Base-by-base conservation (phyloP, 306 rosid species). In the Acacia crassicarpa region DNA sequence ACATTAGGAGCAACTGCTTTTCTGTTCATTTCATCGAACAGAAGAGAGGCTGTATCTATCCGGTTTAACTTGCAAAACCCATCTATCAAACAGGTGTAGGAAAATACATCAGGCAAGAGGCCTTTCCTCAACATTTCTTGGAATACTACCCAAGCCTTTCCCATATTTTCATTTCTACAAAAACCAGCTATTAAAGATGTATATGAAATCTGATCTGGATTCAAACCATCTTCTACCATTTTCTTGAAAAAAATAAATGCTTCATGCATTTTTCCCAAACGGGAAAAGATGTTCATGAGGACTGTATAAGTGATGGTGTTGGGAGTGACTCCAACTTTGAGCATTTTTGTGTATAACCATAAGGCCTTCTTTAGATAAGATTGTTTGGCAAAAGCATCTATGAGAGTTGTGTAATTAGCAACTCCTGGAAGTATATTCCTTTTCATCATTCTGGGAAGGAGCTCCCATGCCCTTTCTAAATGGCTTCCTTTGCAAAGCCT, bases 381-480 rank as follows among this genome's bases (percentile, higher is more conserved):
- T 76, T 87, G 84, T 82, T 89, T 88, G 77, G 87, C 86, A 86
- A 88, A 91, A 65, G 88, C 88, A 51, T 89, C 79, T 51, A 91
- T 90, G 63, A 91, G 88, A 35, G 86, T 88, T 72, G 81, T 80
- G 79, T 83, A 91, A 81, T 82, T 86, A 73, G 87, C 84, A 84
- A 67, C 91, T 81, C 74, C 86, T 1, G 92, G 93, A 84, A 78
- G 76, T 67, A 87, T 78, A 83, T 88, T 90, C 81, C 76, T 81
- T 90, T 91, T 91, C 12, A 91, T 83, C 96, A 91, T 91, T 75
- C 77, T 66, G 32, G 93, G 96, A 73, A 91, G 75, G 71, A 91
- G 78, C 80, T 86, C 90, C 90, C 84, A 89, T 32, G 88, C 89
- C 69, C 75, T 85, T 65, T 90, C 80, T 63, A 86, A 71, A 77